Evolutionary conservation across 345 rosid genomes (phyloP), one percentile per base, ranked within the genome.

Genomic region (Erodium maritimum): DNA sequence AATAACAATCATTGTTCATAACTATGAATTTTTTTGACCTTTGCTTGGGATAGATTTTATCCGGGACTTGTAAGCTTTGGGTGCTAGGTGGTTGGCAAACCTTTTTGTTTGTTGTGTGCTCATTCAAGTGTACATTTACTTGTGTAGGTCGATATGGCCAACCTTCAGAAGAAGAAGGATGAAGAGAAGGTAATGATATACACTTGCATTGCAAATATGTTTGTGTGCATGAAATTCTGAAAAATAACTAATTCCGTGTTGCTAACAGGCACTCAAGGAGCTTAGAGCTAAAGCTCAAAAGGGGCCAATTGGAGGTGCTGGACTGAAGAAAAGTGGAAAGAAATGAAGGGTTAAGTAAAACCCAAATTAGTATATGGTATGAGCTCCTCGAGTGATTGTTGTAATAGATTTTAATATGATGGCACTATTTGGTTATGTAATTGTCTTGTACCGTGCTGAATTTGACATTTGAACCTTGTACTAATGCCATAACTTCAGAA

Each of bases 251-350:
- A 54, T 52, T 50, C 18, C 11, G 5, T 24, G 19, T 18, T 57
- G 45, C 29, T 48, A 65, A 60, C 71, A 90, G 97, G 97, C 95
- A 0, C 81, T 88, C 57, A 85, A 78, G 72, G 96, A 91, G 66
- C 95, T 91, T 23, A 82, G 69, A 71, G 85, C 95, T 45, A 91
- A 86, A 80, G 97, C 97, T 13, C 68, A 82, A 70, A 88, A 88
- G 73, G 97, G 97, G 5, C 0, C 82, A 14, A 59, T 88, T 23
- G 96, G 97, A 73, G 96, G 97, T 55, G 11, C 96, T 52, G 97
- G 96, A 22, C 96, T 91, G 25, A 88, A 86, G 86, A 87, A 85
- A 82, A 91, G 96, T 18, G 91, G 96, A 56, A 91, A 91, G 86
- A 91, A 91, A 75, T 88, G 76, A 87, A 65, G 60, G 50, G 21